Base-by-base conservation (phyloP, 2,329 filamentous ascomycete genomes). In the Fusarium albosuccineum region DNA sequence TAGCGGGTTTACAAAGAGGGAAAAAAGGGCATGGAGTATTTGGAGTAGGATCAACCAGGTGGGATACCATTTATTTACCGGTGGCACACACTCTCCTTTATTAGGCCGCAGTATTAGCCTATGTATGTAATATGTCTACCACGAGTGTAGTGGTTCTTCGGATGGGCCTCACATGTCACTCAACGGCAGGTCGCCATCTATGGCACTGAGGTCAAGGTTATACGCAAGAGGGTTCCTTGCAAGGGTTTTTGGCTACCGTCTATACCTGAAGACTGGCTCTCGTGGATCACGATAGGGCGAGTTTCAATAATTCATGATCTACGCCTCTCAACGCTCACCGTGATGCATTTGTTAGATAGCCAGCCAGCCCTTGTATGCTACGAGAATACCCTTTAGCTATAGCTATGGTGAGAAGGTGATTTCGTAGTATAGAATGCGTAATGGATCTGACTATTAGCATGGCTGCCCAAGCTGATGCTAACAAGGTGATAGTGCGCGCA, bases 11-110 rank as follows among this genome's bases (percentile, higher is more conserved):
- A 57, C n/a, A 33, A 61, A 30, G 17, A 44, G 52, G 33, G 34
- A 49, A 57, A 52, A 57, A 66, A 42, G 57, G 48, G 51, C 22
- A 60, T 49, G 61, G 61, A 68, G 65, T 68, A 57, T 55, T 55
- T 41, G 36, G 49, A 44, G 34, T 55, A 36, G 52, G 51, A 49
- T 54, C 14, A 46, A 37, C 41, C 57, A 44, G 29, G 53, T 40
- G 52, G 48, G 39, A 66, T 50, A 62, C 40, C 60, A 60, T 54
- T 22, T 66, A 48, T 65, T 33, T 64, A 49, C 42, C 51, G 37
- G 26, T 39, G 64, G 60, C 54, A 64, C 55, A 57, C 30, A 22
- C 60, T 64, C 60, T 68, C 55, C 67, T 52, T 56, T 51, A 52
- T 40, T 36, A 16, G 57, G 60, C 29, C 46, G 40, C 53, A 27